These are phyloP conservation scores for Prillingera fragicola DNA, from an alignment of 1,284 basidiomycete genomes.

Conservation along the genomic window DNA sequence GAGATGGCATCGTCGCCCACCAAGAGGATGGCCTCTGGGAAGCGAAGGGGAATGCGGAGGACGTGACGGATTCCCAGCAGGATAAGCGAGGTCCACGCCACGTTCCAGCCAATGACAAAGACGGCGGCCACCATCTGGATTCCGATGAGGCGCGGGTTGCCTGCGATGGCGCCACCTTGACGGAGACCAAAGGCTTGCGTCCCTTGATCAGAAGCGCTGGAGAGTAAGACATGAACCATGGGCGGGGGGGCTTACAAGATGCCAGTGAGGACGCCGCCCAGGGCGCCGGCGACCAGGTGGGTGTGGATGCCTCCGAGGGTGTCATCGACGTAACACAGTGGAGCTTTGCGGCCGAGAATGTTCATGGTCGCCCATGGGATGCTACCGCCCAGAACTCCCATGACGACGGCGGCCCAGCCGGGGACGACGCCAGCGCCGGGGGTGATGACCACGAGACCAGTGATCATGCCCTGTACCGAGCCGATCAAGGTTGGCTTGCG, in stretches of 20 bases:
- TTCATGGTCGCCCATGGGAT: conserved; percentile 23
- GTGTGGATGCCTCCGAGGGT: conserved; percentile 21
- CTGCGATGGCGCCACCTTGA: conserved; percentile 17
- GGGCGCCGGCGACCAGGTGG: conserved; percentile 12
- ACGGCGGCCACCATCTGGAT: conserved; percentile 19
- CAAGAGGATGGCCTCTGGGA: conserved; percentile 8
- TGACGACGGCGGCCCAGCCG: conserved; percentile 21
- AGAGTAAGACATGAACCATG: not conserved
- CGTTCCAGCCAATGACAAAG: conserved; percentile 18
- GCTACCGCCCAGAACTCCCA: conserved; percentile 18
- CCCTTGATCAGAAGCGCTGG: conserved; percentile 14
- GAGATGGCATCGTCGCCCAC: conserved; percentile 21
- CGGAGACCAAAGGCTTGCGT: conserved; percentile 12
- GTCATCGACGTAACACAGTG: conserved; percentile 16
- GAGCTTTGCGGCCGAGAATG: conserved; percentile 11
- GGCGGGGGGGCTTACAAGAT: conserved; percentile 5
- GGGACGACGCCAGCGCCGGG: conserved; percentile 18
- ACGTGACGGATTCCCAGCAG: conserved; percentile 8
- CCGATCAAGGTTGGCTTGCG: conserved; percentile 19
- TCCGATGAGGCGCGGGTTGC: conserved; percentile 18
- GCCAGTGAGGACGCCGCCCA: conserved; percentile 17
- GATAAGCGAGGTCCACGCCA: conserved; percentile 8
- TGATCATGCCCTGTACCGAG: conserved; percentile 15
- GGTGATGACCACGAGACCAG: conserved; percentile 17
- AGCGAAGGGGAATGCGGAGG: conserved; percentile 15